phyloP scores from a whole-genome alignment of 148 eudicot species.

The Pharnaceum exiguum region DNA sequence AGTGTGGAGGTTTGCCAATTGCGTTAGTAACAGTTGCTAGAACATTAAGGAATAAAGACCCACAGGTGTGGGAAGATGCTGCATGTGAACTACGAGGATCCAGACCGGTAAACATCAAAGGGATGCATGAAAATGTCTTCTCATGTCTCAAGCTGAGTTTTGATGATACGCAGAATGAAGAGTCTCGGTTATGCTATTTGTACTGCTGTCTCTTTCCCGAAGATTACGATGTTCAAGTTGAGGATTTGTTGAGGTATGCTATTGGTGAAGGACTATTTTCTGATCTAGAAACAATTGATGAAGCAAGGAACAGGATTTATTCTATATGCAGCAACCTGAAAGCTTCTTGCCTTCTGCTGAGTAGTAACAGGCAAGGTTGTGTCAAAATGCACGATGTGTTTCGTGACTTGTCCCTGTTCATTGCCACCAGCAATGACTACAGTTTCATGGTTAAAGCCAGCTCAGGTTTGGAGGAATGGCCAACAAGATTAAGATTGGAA shows the following conservation, averaged over 20 bases:
- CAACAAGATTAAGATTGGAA: slow-evolving; percentile 12
- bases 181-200: slow-evolving; percentile 25
- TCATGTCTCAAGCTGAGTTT: slow-evolving; percentile 34
- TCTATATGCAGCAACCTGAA: slow-evolving; percentile 29
- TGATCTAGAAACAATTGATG: slow-evolving; percentile 23
- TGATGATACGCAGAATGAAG: slow-evolving; percentile 23
- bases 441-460: slow-evolving; percentile 27
- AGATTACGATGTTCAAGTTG: slow-evolving; percentile 33
- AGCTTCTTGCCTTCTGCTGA: slow-evolving; percentile 27
- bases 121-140: slow-evolving; percentile 31
- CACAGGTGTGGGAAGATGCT: slow-evolving; percentile 31
- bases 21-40: slow-evolving; percentile 42
- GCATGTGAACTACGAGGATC: slow-evolving; percentile 25
- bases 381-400: slow-evolving; percentile 47
- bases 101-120: slow-evolving; percentile 24
- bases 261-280: slow-evolving; percentile 33
- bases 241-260: slow-evolving; percentile 35
- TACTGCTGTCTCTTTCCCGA: slow-evolving; percentile 42
- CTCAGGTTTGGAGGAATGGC: slow-evolving; percentile 22
- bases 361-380: slow-evolving; percentile 6
- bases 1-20: slow-evolving; percentile 47
- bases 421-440: slow-evolving; percentile 25
- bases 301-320: slow-evolving; percentile 32
- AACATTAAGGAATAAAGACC: slow-evolving; percentile 24
- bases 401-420: slow-evolving; percentile 36